Evolutionary conservation across 2,329 filamentous ascomycete genomes (phyloP).

Genomic region (Lachnellula arida): DNA sequence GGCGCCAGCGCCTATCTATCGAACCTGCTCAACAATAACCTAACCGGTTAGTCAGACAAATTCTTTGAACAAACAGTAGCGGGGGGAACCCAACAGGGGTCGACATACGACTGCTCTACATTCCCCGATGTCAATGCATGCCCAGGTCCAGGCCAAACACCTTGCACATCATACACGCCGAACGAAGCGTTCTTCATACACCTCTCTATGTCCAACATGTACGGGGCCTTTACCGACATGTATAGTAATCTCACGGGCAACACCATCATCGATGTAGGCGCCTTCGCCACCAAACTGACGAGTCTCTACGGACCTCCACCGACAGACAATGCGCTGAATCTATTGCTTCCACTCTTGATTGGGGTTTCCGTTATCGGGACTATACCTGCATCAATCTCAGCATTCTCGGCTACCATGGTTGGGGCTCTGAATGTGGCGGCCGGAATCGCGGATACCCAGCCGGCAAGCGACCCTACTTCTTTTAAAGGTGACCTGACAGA

Average conservation of each 20-base stretch:
- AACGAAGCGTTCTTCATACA: background rate
- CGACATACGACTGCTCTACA: background rate
- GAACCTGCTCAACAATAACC: background rate
- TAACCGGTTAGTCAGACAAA: background rate
- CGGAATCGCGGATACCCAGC: too few relatives aligned
- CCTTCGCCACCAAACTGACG: background rate
- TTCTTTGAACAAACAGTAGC: background rate
- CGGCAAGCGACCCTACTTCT: too few relatives aligned
- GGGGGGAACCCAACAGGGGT: background rate
- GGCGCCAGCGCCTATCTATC: background rate
- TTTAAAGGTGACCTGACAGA: too few relatives aligned
- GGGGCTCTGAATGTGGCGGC: too few relatives aligned
- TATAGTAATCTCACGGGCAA: background rate
- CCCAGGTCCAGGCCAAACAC: background rate
- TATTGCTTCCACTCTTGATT: too few relatives aligned
- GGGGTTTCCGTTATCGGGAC: background rate
- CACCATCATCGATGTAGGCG: background rate
- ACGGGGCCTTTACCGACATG: background rate
- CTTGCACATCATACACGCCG: background rate
- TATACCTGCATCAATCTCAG: too few relatives aligned
- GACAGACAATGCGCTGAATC: too few relatives aligned
- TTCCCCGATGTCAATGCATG: background rate
- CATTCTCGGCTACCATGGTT: too few relatives aligned
- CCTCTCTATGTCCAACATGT: background rate
- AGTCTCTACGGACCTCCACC: background rate